Evolutionary conservation across 1,139 yeast species (phyloP), one percentile per base, ranked within the genome.

Genomic region (Komagataea norvegica): DNA sequence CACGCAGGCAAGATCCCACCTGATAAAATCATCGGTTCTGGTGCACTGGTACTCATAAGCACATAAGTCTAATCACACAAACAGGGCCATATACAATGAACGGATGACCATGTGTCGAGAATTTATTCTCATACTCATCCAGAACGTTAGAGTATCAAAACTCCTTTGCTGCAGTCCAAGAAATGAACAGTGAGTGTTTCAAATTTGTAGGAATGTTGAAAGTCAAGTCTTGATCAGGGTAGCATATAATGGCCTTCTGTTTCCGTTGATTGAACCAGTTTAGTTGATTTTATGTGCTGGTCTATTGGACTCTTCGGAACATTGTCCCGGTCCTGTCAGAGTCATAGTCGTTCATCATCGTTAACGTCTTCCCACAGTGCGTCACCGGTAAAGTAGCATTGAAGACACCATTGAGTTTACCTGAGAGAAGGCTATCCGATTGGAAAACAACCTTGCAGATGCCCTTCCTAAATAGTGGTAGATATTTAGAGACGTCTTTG

Each of bases 81-180:
- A 76, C 63, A 1, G 87, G 84, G 0, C 86, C 94, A 53, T 77
- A 81, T 6, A 83, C 83, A 13, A 60, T 54, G 21, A 70, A 64
- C 19, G 62, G 59, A 36, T 66, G 68, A 14, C 70, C 69, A 29
- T 61, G 54, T 6, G 54, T 53, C 5, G 52, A 52, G 43, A 74
- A 76, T 9, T 58, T 49, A 22, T 61, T 52, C 15, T 62, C 63
- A 47, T 60, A 68, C 31, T 65, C 59, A 44, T 79, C 83, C 37
- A 79, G 49, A 14, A 76, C 72, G 50, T 82, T 80, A 11, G 77
- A 60, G 59, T 81, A 86, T 94, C 94, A 86, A 54, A 83, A 83
- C 60, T 87, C 95, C 57, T 86, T 95, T 29, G 73, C 77, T 1
- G 79, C 79, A 52, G 81, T 84, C 3, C 93, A 95, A 15, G 86